phyloP scores from a whole-genome alignment of 352 stramenopile genomes.

The Aphanomyces invadans region DNA sequence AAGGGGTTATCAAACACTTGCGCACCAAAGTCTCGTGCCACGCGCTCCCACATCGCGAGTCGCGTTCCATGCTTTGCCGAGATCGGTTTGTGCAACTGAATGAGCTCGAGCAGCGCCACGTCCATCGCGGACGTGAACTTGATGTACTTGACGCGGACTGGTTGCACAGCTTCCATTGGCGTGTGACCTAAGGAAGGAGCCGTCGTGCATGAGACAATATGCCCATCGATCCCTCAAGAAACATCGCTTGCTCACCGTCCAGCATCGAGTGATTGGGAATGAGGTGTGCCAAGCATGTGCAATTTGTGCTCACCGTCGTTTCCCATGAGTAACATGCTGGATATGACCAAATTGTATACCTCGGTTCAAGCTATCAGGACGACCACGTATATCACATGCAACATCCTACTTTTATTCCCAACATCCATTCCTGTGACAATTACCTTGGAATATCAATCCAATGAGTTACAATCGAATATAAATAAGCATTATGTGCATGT shows the following conservation, averaged over 20 bases:
- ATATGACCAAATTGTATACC: background rate
- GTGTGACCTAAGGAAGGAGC: conserved; percentile 12
- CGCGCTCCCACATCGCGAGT: conserved; percentile 72
- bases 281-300: conserved; percentile 8
- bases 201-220: background rate
- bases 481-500: no score
- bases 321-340: conserved; percentile 12
- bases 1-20: conserved; percentile 55
- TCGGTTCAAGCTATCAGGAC: background rate
- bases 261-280: conserved; percentile 16
- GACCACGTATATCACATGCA: conserved; percentile 8
- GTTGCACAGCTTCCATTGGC: conserved; percentile 18
- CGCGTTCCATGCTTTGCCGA: conserved; percentile 74
- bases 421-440: no score
- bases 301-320: background rate
- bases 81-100: conserved; percentile 68
- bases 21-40: conserved; percentile 54
- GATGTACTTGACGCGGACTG: conserved; percentile 55
- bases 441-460: no score
- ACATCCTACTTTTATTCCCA: background rate
- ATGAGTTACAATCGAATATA: background rate
- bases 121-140: conserved; percentile 78
- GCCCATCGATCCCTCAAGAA: background rate
- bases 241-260: conserved; percentile 1
- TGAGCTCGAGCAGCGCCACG: conserved; percentile 60